phyloP scores from a whole-genome alignment of 768 basidiomycete species.

The Phaeolepiota aurea region DNA sequence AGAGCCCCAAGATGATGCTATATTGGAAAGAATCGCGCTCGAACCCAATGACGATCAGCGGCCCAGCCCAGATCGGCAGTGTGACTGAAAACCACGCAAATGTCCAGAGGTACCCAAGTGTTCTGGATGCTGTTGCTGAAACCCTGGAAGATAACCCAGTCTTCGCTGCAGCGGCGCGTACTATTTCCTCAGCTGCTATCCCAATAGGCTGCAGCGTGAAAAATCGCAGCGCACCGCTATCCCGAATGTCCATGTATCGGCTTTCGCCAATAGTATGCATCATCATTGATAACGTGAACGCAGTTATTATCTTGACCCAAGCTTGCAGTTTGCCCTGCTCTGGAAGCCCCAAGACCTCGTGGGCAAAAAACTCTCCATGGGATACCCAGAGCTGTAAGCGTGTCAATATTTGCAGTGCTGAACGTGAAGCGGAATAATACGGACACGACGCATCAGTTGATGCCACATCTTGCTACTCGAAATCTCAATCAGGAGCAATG shows the following conservation, averaged over 20 bases:
- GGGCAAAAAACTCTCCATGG: background rate
- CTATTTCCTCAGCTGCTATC: background rate
- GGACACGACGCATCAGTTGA: background rate
- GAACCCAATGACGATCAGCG: background rate
- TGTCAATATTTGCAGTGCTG: no score
- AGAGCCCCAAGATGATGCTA: no score
- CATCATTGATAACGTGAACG: background rate
- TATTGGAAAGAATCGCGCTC: no score
- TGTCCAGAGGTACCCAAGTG: background rate
- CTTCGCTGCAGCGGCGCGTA: background rate
- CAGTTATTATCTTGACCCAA: background rate
- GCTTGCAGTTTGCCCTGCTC: background rate
- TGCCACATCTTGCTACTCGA: background rate
- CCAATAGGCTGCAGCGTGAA: background rate
- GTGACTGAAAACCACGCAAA: background rate
- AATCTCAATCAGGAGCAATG: background rate
- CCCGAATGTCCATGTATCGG: background rate
- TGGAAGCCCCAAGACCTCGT: background rate
- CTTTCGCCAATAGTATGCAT: background rate
- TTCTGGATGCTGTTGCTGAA: background rate
- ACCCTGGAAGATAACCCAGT: background rate
- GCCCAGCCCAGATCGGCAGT: background rate
- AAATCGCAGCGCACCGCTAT: background rate
- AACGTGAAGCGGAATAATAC: no score
- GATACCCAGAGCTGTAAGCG: no score